phyloP scores from a whole-genome alignment of 129 eudicot genomes.

The Saposhnikovia divaricata region DNA sequence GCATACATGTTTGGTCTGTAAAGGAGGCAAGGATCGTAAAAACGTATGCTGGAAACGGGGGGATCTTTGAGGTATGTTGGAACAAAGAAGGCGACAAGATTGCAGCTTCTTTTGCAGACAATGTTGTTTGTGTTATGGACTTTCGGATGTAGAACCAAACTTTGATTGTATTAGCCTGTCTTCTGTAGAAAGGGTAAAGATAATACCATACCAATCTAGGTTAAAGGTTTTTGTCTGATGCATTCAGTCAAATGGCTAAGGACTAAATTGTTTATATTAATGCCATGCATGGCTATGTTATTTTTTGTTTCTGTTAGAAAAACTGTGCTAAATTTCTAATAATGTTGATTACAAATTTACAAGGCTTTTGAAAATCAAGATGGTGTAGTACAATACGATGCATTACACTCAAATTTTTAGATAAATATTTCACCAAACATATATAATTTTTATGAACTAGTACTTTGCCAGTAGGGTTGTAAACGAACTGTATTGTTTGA shows the following conservation, averaged over 20 bases:
- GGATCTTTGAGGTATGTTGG: constrained; percentile 93
- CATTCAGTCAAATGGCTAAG: not conserved
- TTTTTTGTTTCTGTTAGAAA: not conserved
- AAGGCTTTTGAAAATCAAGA: not conserved
- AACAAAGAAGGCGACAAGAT: constrained; percentile 87
- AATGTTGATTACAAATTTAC: not conserved
- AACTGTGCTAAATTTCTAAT: not conserved
- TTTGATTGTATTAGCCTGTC: not conserved
- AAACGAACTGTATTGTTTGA: too few species aligned
- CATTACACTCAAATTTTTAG: not conserved
- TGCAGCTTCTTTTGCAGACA: constrained; percentile 78
- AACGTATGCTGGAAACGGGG: constrained; percentile 72
- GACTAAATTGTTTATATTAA: not conserved
- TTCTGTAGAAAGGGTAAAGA: not conserved
- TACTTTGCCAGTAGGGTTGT: not conserved
- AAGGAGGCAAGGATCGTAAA: constrained; percentile 71
- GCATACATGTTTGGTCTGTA: constrained; percentile 82
- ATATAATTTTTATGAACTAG: not conserved
- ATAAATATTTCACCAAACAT: not conserved
- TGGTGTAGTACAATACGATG: not conserved
- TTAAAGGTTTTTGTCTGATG: not conserved
- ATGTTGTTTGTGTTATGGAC: constrained; percentile 62
- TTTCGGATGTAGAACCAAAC: constrained; percentile 49
- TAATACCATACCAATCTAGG: not conserved
- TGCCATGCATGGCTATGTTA: not conserved